Percentiles rank a stretch among this genome's conserved stretches.
Evolutionary conservation across 768 basidiomycete genomes (phyloP).

Genomic region (Phallus indusiatus): DNA sequence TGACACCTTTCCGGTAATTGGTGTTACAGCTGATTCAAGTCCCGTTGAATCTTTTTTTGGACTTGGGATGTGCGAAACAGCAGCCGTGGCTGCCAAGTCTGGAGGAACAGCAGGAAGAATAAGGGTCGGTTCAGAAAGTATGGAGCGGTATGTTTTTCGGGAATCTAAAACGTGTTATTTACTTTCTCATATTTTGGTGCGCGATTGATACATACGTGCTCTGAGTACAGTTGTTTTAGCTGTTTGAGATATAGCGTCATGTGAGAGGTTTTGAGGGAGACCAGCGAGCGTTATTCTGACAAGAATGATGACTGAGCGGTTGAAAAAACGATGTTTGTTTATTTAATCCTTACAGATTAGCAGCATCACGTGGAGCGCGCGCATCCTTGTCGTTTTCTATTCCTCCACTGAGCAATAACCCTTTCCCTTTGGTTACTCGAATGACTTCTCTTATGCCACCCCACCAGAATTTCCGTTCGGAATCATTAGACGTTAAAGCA

Average conservation of each 20-base stretch:
- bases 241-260: slow-evolving; percentile 47
- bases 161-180: slow-evolving; percentile 42
- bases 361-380: slow-evolving; percentile 62
- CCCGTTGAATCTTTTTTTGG: too few relatives aligned
- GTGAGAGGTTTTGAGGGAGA: slow-evolving; percentile 57
- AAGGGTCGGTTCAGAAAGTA: slow-evolving; percentile 65
- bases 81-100: background rate
- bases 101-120: slow-evolving; percentile 39
- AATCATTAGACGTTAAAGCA: slow-evolving; percentile 56
- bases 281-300: slow-evolving; percentile 57
- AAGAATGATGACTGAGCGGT: background rate
- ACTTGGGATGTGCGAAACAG: too few relatives aligned
- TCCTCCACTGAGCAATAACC: slow-evolving; percentile 63
- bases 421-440: slow-evolving; percentile 74
- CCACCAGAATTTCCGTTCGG: slow-evolving; percentile 81
- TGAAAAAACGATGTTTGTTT: background rate
- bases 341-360: slow-evolving; percentile 50
- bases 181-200: background rate
- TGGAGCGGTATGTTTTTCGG: slow-evolving; percentile 69
- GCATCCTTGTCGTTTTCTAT: slow-evolving; percentile 51
- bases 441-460: slow-evolving; percentile 65
- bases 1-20: too few relatives aligned
- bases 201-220: slow-evolving; percentile 45
- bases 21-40: too few relatives aligned
- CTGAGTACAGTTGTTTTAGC: slow-evolving; percentile 63